Percentiles rank a stretch among this genome's conserved stretches.
These are phyloP conservation scores for Epichloe hybrida DNA, from an alignment of 2,329 filamentous ascomycete genomes.

Conservation along the genomic window DNA sequence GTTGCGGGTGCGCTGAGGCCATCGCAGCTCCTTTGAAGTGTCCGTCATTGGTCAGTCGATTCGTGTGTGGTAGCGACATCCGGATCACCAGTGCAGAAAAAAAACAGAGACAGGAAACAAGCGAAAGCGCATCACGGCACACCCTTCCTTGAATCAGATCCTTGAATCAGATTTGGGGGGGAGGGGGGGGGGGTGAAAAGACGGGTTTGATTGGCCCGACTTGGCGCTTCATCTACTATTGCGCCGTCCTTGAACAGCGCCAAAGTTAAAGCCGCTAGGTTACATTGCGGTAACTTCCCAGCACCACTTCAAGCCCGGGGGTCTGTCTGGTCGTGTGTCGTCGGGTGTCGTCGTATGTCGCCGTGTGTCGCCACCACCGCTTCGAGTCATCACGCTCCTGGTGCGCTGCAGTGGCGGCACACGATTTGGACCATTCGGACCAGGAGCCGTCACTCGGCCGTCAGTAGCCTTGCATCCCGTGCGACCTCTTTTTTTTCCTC, in stretches of 20 bases:
- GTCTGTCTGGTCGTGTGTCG: not conserved
- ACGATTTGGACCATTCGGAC: not conserved
- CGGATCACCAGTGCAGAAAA: not conserved
- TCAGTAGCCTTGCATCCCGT: slow-evolving; percentile 1
- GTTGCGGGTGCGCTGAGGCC: not conserved
- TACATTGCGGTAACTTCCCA: slow-evolving; percentile 7
- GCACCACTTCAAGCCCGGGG: slow-evolving; percentile 2
- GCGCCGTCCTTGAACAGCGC: not conserved
- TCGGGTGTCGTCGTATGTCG: too few relatives aligned
- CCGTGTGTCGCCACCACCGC: slow-evolving; percentile 1
- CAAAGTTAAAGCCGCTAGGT: slow-evolving; percentile 6
- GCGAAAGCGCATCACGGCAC: not conserved
- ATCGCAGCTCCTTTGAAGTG: not conserved
- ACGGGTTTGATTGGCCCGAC: not conserved
- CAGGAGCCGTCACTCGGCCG: not conserved
- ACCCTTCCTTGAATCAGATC: not conserved
- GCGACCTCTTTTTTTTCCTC: not conserved
- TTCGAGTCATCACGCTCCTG: slow-evolving; percentile 2
- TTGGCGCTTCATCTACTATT: not conserved
- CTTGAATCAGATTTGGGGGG: too few relatives aligned
- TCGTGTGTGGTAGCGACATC: not conserved
- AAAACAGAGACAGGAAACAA: not conserved
- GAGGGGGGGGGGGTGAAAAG: not conserved
- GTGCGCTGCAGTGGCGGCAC: not conserved
- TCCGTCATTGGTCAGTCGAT: not conserved